Evolutionary conservation across 768 basidiomycete genomes (phyloP).

Genomic region (Atractiella rhizophila): DNA sequence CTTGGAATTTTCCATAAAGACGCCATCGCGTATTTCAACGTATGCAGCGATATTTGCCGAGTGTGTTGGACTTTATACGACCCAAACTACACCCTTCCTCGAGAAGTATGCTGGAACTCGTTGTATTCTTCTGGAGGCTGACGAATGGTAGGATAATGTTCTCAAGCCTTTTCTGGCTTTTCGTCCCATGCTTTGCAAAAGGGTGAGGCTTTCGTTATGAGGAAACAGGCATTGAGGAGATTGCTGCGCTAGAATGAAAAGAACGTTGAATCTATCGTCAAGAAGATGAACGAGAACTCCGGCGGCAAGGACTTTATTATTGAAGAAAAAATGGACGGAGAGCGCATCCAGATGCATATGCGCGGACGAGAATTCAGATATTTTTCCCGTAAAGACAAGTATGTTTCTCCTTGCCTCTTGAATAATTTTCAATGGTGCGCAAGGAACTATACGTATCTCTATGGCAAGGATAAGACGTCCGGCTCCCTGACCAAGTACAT

Average conservation of each 20-base stretch:
- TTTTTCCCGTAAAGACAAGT: conserved; percentile 43
- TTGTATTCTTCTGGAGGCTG: conserved; percentile 13
- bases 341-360: conserved; percentile 86
- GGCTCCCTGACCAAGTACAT: conserved; percentile 80
- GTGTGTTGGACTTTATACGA: conserved; percentile 75
- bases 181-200: conserved; percentile 82
- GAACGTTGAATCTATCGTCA: conserved; percentile 57
- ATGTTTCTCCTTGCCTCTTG: not conserved
- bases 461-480: conserved; percentile 36
- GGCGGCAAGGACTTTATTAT: conserved; percentile 47
- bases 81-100: conserved; percentile 30
- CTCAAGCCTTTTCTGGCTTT: conserved; percentile 65
- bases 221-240: no score
- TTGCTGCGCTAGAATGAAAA: no score
- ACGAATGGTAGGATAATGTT: conserved; percentile 39
- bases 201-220: no score
- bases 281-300: conserved; percentile 34
- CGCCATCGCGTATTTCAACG: conserved; percentile 79
- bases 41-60: conserved; percentile 83
- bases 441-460: conserved; percentile 78
- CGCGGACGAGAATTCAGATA: conserved; percentile 74
- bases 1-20: conserved; percentile 80
- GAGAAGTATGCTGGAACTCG: conserved; percentile 30
- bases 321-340: conserved; percentile 94
- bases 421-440: not conserved